Evolutionary conservation across 2,329 filamentous ascomycete species (phyloP).

Genomic region (Microcyclospora pomicola): DNA sequence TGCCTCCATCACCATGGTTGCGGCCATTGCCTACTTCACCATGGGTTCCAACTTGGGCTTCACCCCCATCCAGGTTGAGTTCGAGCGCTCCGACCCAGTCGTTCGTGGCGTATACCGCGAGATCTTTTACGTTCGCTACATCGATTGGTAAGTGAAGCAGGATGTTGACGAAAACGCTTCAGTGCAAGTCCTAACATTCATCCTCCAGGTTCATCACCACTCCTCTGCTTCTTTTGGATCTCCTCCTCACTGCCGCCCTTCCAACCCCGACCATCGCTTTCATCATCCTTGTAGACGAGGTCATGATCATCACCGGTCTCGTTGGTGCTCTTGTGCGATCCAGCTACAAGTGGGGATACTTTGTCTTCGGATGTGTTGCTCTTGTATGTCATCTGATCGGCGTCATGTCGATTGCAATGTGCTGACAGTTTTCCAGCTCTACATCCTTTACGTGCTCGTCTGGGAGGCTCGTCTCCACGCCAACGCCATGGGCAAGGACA

Average conservation of each 20-base stretch:
- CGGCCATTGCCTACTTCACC: constrained; percentile 50
- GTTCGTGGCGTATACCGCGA: constrained; percentile 42
- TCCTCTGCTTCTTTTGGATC: constrained; percentile 47
- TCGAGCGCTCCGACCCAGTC: constrained; percentile 30
- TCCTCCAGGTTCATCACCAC: constrained; percentile 40
- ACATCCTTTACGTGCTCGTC: constrained; percentile 46
- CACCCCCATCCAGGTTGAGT: constrained; percentile 50
- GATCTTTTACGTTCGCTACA: constrained; percentile 54
- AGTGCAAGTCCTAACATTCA: constrained; percentile 9
- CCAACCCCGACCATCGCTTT: constrained; percentile 51
- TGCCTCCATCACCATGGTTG: constrained; percentile 43
- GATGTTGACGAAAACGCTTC: background rate
- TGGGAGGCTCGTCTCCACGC: constrained; percentile 45
- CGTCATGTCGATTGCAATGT: too few relatives aligned
- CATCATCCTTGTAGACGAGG: constrained; percentile 46
- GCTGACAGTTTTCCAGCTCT: constrained; percentile 30
- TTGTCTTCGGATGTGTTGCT: constrained; percentile 38
- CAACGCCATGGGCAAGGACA: constrained; percentile 37
- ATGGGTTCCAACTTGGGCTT: constrained; percentile 55
- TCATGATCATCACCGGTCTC: constrained; percentile 55
- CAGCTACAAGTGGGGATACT: constrained; percentile 57
- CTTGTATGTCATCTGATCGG: constrained; percentile 6
- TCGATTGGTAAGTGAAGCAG: constrained; percentile 38
- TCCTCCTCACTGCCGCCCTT: constrained; percentile 50
- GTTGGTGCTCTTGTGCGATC: constrained; percentile 50